Base-by-base conservation (phyloP, 2,329 filamentous ascomycete species). In the Penicillium thymicola region DNA sequence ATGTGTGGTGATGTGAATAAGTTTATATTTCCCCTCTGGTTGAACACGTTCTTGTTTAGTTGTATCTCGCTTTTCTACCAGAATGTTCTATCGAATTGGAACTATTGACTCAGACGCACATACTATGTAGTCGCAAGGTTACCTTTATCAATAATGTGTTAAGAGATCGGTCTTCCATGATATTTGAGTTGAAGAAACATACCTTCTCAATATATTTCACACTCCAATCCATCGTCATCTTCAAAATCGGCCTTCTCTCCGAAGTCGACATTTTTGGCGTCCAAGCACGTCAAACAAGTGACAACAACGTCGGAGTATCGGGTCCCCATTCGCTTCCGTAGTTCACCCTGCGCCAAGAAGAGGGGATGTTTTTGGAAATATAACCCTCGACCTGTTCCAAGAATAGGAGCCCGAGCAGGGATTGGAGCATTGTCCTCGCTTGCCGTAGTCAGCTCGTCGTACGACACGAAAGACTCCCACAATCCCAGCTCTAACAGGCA, bases 401-500 rank as follows among this genome's bases (percentile, higher is more conserved):
- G n/a, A 16, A 40, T 41, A 30, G n/a, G 7, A 13, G n/a, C n/a
- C 6, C 25, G 27, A 45, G n/a, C 14, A 21, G 28, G 18, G 2
- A 8, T 32, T 10, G 43, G 13, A 9, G 4, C 27, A 21, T 21
- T 21, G 2, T 11, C 27, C 32, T 30, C 11, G 41, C 41, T 28
- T n/a, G 16, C 16, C 23, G 5, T 5, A 6, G 25, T n/a, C 3
- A 6, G n/a, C 25, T 27, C 14, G 28, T 11, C 28, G 28, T 30
- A 30, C 28, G 28, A 11, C 5, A 51, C 18, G 11, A 49, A 51
- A 18, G 45, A 51, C 9, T 55, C 38, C 46, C 53, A 55, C 25
- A 84, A 58, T 0, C 80, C 81, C 27, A 84, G 75, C 63, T 84
- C 81, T 0, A 85, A 66, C 0, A 85, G 70, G 49, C 78, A 81